Evolutionary conservation across 371 early-diverging fungal species (phyloP), one percentile per base, ranked within the genome.

Genomic region (Cladochytrium tenue): DNA sequence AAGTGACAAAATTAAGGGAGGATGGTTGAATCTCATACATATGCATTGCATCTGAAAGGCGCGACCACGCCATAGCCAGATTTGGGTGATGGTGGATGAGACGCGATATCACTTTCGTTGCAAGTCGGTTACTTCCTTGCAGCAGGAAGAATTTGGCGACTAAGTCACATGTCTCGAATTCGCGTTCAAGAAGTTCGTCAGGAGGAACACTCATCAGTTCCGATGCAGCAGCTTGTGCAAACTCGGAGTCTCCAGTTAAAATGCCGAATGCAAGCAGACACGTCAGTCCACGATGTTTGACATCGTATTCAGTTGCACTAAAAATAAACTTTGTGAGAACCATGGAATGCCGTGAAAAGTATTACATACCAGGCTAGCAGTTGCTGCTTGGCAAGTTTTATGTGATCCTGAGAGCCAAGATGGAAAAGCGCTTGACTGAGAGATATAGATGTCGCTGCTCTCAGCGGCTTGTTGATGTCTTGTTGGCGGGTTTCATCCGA

Each of bases 381-480:
- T 63, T 94, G 89, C 57, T 93, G 86, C 66, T 92, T 91, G 32
- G 94, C 93, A 20, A 93, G 82, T 2, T 76, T 75, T 27, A 89
- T 76, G 66, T 94, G 92, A 65, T 93, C 90, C 27, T 83, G 84
- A 2, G 89, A 86, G 34, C 91, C 95, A 32, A 95, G 75, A 0
- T 92, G 92, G 90, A 92, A 95, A 33, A 95, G 76, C 0, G 94
- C 94, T 73, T 94, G 92, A 52, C 89, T 87, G 60, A 96, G 65
- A 43, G 43, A 43, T 13, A 43, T 20, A 43, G 43, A 43, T 7
- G 20, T 43, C 20, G 43, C 43, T 43, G 13, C 43, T 43, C 20
- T 43, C 20, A 43, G 43, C 7, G 20, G 43, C 7, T 43, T 43
- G 7, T 20, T 7, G 20, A 20, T 20, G 13, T 20, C 43, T 43